These are phyloP conservation scores for Penium margaritaceum DNA, from an alignment of 139 green algal species.

Conservation along the genomic window DNA sequence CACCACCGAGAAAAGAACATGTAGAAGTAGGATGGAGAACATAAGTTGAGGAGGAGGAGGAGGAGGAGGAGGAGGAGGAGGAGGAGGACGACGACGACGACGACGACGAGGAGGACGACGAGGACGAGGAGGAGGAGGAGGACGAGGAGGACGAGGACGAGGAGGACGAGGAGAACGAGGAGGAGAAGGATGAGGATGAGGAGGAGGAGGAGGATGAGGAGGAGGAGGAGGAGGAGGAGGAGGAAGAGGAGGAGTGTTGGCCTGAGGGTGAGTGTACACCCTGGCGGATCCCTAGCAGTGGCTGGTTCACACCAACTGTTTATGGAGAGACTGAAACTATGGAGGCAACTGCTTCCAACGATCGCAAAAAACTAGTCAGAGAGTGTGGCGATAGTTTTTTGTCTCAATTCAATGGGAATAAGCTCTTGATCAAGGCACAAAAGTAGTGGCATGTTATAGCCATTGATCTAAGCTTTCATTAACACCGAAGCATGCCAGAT, in stretches of 20 bases:
- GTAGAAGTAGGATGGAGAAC: background rate
- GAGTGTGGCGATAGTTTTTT: no score
- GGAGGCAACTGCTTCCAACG: no score
- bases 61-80: background rate
- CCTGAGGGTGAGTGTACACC: no score
- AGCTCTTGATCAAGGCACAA: no score
- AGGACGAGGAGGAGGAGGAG: background rate
- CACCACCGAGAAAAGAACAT: background rate
- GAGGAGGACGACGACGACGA: background rate
- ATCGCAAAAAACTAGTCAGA: no score
- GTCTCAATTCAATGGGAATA: no score
- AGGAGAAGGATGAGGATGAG: background rate
- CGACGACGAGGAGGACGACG: background rate
- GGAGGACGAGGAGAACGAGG: background rate
- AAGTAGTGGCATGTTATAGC: no score
- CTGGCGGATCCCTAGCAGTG: no score
- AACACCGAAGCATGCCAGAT: no score
- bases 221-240: background rate
- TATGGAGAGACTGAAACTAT: no score
- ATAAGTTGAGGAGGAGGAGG: background rate
- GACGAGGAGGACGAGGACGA: background rate
- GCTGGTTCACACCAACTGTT: no score
- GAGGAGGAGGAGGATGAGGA: background rate
- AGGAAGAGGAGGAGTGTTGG: background rate
- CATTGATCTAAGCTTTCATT: no score